These are phyloP conservation scores for Chytriomyces confervae DNA, from an alignment of 192 early-diverging fungal genomes.

Conservation along the genomic window DNA sequence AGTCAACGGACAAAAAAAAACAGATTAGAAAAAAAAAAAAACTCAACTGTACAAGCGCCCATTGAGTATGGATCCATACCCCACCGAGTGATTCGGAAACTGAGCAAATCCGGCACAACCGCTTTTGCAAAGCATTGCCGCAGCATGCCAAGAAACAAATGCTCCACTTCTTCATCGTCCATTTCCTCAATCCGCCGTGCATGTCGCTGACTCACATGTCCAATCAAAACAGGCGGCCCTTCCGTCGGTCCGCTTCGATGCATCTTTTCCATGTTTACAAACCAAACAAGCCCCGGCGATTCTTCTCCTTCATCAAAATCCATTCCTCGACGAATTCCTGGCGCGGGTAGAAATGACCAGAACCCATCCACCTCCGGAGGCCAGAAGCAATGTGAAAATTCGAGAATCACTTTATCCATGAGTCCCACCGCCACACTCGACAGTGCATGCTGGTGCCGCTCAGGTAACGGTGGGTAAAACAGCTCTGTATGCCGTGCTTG, in stretches of 20 bases:
- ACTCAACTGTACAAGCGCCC: conserved; percentile 37
- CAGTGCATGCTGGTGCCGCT: conserved; percentile 40
- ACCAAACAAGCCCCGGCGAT: conserved; percentile 13
- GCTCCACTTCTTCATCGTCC: conserved; percentile 23
- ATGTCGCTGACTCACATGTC: conserved; percentile 22
- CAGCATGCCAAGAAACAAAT: conserved; percentile 20
- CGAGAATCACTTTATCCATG: conserved; percentile 51
- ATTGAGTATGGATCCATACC: conserved; percentile 49
- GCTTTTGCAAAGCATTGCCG: conserved; percentile 9
- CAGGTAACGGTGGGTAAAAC: conserved; percentile 46
- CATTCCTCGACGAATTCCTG: conserved; percentile 15
- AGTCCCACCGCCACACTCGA: conserved; percentile 44
- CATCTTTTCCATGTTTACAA: conserved; percentile 28
- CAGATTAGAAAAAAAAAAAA: neutral
- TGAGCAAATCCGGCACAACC: conserved; percentile 34
- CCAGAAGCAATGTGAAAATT: conserved; percentile 24
- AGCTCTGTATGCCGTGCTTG: conserved; percentile 34
- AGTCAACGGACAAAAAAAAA: conserved; percentile 31
- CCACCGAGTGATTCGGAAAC: conserved; percentile 48
- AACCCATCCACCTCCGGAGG: conserved; percentile 19
- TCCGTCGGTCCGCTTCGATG: neutral
- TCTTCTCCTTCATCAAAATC: conserved; percentile 33
- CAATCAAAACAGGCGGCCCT: conserved; percentile 25
- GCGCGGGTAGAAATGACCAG: conserved; percentile 23
- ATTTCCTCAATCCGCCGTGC: conserved; percentile 21